A percentile compares a stretch with the other conserved stretches of the same genome.
Evolutionary conservation across 2,329 filamentous ascomycete species (phyloP).

Genomic region (Gremmenia infestans): DNA sequence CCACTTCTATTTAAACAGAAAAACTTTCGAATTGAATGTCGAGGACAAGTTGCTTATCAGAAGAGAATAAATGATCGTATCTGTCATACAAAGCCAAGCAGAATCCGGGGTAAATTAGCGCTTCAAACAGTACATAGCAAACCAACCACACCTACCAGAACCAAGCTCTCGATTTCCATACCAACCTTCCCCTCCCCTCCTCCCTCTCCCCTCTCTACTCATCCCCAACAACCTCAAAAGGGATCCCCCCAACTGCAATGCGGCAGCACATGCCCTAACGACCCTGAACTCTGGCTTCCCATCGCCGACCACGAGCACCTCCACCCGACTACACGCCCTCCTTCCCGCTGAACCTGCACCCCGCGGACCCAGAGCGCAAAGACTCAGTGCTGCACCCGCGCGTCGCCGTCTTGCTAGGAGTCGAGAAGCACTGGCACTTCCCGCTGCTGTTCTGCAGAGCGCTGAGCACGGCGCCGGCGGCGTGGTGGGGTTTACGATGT

Average conservation of each 20-base stretch:
- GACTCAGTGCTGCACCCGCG: slow-evolving; percentile 62
- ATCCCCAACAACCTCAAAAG: neutral
- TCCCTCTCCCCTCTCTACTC: neutral
- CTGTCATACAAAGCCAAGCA: too few species aligned
- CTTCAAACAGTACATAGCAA: too few species aligned
- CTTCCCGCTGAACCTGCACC: slow-evolving; percentile 23
- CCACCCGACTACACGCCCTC: slow-evolving; percentile 10
- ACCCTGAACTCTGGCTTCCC: slow-evolving; percentile 29
- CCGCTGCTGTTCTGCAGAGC: slow-evolving; percentile 69
- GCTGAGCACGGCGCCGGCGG: slow-evolving; percentile 64
- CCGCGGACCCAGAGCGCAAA: slow-evolving; percentile 22
- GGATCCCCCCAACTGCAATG: slow-evolving; percentile 24
- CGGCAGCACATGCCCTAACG: slow-evolving; percentile 33
- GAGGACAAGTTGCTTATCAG: too few species aligned
- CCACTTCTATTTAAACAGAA: too few species aligned
- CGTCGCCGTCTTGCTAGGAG: slow-evolving; percentile 71
- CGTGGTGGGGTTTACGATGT: slow-evolving; percentile 67
- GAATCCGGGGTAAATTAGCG: too few species aligned
- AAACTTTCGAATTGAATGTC: too few species aligned
- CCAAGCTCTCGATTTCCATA: neutral
- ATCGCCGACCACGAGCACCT: slow-evolving; percentile 1
- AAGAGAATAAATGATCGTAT: too few species aligned
- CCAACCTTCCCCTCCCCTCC: neutral
- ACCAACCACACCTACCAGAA: too few species aligned
- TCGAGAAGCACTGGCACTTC: slow-evolving; percentile 67